A percentile compares a stretch with the other conserved stretches of the same genome.
Conservation (phyloP, 2,329 filamentous ascomycete genomes). For the Colletotrichum siamense region DNA sequence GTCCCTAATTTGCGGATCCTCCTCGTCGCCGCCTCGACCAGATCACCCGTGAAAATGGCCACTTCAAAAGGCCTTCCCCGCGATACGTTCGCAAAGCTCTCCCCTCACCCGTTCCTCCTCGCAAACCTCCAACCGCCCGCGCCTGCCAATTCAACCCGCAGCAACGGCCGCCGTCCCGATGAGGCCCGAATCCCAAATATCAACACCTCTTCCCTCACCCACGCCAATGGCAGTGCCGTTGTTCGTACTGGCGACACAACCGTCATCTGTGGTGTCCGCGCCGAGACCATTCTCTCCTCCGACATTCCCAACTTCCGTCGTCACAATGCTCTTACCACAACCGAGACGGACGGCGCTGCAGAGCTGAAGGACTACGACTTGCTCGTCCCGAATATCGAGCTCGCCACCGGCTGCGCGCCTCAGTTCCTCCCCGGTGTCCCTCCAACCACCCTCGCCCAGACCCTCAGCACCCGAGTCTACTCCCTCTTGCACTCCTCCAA, state of each 20-base stretch:
- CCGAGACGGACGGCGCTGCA: conserved; percentile 28
- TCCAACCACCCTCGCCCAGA: conserved; percentile 81
- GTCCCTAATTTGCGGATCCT: neutral
- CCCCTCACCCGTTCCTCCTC: conserved; percentile 87
- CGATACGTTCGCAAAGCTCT: conserved; percentile 85
- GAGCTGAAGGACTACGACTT: conserved; percentile 71
- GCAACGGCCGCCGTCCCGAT: conserved; percentile 78
- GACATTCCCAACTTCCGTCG: conserved; percentile 73
- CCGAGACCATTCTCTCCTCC: conserved; percentile 78
- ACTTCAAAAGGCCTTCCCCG: conserved; percentile 53
- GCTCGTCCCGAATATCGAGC: conserved; percentile 90
- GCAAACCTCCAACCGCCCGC: conserved; percentile 76
- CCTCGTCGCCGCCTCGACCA: fast-evolving
- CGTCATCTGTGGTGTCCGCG: conserved; percentile 91
- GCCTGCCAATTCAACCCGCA: conserved; percentile 62
- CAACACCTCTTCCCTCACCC: conserved; percentile 84
- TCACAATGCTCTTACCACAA: conserved; percentile 33
- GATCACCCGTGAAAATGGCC: conserved; percentile 30
- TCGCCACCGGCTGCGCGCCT: conserved; percentile 89
- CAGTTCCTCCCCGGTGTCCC: conserved; percentile 84
- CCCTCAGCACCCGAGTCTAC: conserved; percentile 80
- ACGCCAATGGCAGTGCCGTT: conserved; percentile 89
- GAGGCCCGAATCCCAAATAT: conserved; percentile 76
- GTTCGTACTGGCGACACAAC: conserved; percentile 89
- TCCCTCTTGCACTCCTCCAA: conserved; percentile 75